Base-by-base conservation (phyloP, 1,284 basidiomycete species). In the Hemileia vastatrix region DNA sequence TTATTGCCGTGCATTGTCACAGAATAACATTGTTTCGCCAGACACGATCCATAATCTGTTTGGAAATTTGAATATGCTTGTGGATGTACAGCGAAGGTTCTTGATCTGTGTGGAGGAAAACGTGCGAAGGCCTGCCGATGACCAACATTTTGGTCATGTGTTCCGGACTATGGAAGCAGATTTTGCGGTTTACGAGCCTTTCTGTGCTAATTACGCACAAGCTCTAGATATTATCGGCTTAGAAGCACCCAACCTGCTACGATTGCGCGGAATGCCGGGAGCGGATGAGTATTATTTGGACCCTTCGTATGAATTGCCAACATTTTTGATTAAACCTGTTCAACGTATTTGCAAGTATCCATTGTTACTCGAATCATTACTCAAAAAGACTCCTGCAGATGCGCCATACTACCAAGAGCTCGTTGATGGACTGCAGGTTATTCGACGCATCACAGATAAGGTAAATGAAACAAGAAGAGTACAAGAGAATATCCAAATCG, bases 121-220 rank as follows among this genome's bases (percentile, higher is more conserved):
- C 80, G 87, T 68, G 87, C 88, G 90, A 6, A 65, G 72, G 13
- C 69, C 76, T 13, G 67, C 73, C 0, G 84, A 83, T 68, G 88
- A 91, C 69, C 92, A 79, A 67, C 75, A 76, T 31, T 78, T 79
- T 63, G 77, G 78, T 9, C 69, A 72, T 59, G 71, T 78, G 6
- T 78, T 78, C 66, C 66, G 71, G 88, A 74, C 84, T 83, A 68
- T 97, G 92, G 94, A 94, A 89, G 49, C 78, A 82, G 63, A 84
- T 84, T 95, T 96, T 74, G 82, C 84, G 51, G 88, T 90, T 40
- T 99, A 99, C 77, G 92, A 95, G 73, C 92, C 93, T 3, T 98
- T 96, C 77, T 98, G 94, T 77, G 91, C 91, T 50, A 97, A 98
- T 78, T 93, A 93, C 77, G 88, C n/a, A n/a, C n/a, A n/a, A n/a